Evolutionary conservation across 148 eudicot genomes (phyloP).

Genomic region (Heliamphora exappendiculata): DNA sequence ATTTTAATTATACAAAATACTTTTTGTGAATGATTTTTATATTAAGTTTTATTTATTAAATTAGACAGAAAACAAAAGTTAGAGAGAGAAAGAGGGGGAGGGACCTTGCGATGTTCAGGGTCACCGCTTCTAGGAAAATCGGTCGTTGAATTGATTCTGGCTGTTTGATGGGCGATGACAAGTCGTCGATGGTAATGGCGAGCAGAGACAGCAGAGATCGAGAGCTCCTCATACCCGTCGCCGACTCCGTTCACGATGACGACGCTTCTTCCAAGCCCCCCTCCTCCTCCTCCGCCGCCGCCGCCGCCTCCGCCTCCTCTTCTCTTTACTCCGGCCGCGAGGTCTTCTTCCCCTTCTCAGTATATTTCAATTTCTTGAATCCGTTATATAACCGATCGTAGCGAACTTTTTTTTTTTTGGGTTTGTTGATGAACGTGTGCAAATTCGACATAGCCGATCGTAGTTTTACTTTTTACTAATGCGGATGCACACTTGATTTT

Average conservation of each 20-base stretch:
- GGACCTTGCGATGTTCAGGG: too few relatives aligned
- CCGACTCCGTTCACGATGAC: slow-evolving; percentile 9
- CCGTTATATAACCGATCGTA: too few relatives aligned
- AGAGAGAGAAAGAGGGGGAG: too few relatives aligned
- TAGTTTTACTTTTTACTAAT: not conserved
- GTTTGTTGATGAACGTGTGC: not conserved
- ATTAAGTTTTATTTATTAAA: too few relatives aligned
- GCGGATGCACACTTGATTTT: not conserved
- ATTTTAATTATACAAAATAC: too few relatives aligned
- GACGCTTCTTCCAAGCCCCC: slow-evolving; percentile 11
- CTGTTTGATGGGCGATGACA: slow-evolving; percentile 14
- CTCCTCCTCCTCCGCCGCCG: slow-evolving; percentile 1
- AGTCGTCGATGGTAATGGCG: slow-evolving; percentile 13
- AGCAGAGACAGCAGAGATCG: slow-evolving; percentile 20
- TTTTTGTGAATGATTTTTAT: too few relatives aligned
- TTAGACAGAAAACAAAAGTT: too few relatives aligned
- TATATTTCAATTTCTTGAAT: slow-evolving; percentile 8
- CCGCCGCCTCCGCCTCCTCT: slow-evolving; percentile 31
- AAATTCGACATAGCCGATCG: not conserved
- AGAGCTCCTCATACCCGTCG: slow-evolving; percentile 19
- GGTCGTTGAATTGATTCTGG: not conserved
- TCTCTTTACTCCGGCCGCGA: slow-evolving; percentile 75
- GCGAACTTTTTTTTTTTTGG: slow-evolving; percentile 12
- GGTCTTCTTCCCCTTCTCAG: slow-evolving; percentile 26
- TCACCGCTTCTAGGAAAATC: too few relatives aligned